These are phyloP conservation scores for Eragrostis nindensis DNA, from an alignment of 176 grass and related monocot genomes.

Conservation along the genomic window DNA sequence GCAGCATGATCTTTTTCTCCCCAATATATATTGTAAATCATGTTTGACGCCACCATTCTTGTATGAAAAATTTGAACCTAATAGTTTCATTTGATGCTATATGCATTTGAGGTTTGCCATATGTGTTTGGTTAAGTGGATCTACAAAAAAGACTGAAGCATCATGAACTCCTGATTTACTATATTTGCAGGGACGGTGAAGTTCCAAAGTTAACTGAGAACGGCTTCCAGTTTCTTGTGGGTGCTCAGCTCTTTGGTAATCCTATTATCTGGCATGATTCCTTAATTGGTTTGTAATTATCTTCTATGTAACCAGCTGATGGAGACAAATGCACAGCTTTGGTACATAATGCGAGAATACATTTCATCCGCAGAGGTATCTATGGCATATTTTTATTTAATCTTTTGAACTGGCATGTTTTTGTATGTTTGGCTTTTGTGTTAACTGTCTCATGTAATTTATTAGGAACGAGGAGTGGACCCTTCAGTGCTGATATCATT, in stretches of 20 bases:
- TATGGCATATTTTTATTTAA: constrained; percentile 28
- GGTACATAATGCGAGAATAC: constrained; percentile 98
- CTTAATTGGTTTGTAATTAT: constrained; percentile 30
- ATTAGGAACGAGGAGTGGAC: constrained; percentile 89
- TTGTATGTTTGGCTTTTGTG: constrained; percentile 25
- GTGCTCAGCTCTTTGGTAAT: constrained; percentile 41
- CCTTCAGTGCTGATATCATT: constrained; percentile 86
- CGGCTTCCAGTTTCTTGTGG: constrained; percentile 89
- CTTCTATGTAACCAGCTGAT: constrained; percentile 69
- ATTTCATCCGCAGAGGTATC: constrained; percentile 89
- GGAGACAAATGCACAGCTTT: constrained; percentile 92
- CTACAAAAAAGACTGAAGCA: background rate
- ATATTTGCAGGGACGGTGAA: constrained; percentile 71
- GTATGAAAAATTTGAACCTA: background rate
- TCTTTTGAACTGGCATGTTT: constrained; percentile 19
- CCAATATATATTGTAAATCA: background rate
- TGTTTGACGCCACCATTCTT: background rate
- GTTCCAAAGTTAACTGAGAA: constrained; percentile 88
- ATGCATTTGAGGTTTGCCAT: background rate
- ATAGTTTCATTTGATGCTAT: constrained; percentile 12
- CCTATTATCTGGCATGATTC: constrained; percentile 22
- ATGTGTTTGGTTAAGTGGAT: constrained; percentile 20
- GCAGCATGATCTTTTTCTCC: background rate
- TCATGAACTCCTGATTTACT: constrained; percentile 36
- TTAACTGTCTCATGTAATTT: constrained; percentile 34